A percentile compares a stretch with the other conserved stretches of the same genome.
phyloP scores from a whole-genome alignment of 2,329 filamentous ascomycete species.

The Fusarium mangiferae region DNA sequence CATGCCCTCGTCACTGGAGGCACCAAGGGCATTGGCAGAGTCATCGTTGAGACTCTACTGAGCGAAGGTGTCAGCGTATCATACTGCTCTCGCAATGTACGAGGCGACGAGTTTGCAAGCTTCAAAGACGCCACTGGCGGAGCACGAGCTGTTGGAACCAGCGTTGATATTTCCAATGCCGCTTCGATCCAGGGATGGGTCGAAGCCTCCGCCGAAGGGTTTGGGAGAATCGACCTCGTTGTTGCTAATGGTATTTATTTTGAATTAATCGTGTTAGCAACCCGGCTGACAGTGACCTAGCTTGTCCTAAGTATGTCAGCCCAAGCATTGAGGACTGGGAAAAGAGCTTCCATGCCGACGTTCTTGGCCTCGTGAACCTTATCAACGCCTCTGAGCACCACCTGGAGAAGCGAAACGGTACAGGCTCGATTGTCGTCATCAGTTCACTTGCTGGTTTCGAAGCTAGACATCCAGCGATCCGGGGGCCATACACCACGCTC shows the following conservation, averaged over 20 bases:
- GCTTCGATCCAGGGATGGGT: slow-evolving; percentile 9
- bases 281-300: background rate
- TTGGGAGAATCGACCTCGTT: slow-evolving; percentile 11
- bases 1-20: slow-evolving; percentile 10
- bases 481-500: slow-evolving; percentile 35
- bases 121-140: slow-evolving; percentile 11
- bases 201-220: background rate
- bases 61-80: slow-evolving; percentile 43
- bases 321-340: slow-evolving; percentile 31
- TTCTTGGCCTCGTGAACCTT: slow-evolving; percentile 38
- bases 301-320: slow-evolving; percentile 18
- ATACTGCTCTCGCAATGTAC: slow-evolving; percentile 36
- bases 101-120: slow-evolving; percentile 35
- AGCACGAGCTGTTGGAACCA: slow-evolving; percentile 31
- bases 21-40: slow-evolving; percentile 41
- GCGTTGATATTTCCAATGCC: slow-evolving; percentile 36
- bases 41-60: slow-evolving; percentile 35
- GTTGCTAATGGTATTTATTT: background rate
- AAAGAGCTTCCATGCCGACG: slow-evolving; percentile 40
- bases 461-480: slow-evolving; percentile 3
- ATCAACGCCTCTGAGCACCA: slow-evolving; percentile 34
- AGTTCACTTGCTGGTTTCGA: slow-evolving; percentile 42
- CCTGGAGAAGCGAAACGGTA: slow-evolving; percentile 24
- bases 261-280: accelerated
- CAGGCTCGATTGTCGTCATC: slow-evolving; percentile 41